Base-by-base conservation (phyloP, 176 grass and related monocot species). In the Zoysia pacifica region DNA sequence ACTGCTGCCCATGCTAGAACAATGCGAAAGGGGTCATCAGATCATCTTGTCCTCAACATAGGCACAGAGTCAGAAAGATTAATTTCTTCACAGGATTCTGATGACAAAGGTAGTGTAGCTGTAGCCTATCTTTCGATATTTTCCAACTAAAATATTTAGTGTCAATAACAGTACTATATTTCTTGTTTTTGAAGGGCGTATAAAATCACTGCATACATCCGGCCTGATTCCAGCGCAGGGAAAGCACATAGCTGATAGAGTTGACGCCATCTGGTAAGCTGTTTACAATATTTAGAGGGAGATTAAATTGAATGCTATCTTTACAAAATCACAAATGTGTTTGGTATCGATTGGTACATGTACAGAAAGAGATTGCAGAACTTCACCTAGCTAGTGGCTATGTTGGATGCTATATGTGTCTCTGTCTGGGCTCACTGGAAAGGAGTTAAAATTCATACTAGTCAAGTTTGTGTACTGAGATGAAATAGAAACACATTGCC, bases 1-100 rank as follows among this genome's bases (percentile, higher is more conserved):
- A 93, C 79, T 7, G 87, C 95, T 52, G 89, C 95, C 50, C 91
- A 94, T 88, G 81, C 87, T 72, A 91, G 91, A 82, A 81, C 84
- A 79, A 89, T 84, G 91, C 72, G 92, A n/a, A 98, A 98, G 82
- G 88, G 90, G 12, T 91, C 95, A 81, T 85, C 84, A 3, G 95
- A 98, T 77, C 95, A 98, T 98, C 90, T 98, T 85, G 67, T 93
- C 76, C 78, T 98, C 65, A 94, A 89, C 78, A 92, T 98, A 72
- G 88, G 90, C 63, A 69, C 88, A 48, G 95, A 92, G 49, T 91
- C 90, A 18, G 90, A 93, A 81, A 69, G 84, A n/a, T 76, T 94
- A 81, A 76, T 98, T 93, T 56, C 83, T 82, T 58, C 75, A 42
- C 78, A 87, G 53, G 95, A 94, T 86, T 87, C 70, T 4, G 95